Percentiles rank a stretch among this genome's conserved stretches.
Conservation (phyloP, 495 filamentous ascomycete genomes). For the Penicillium antarcticum region DNA sequence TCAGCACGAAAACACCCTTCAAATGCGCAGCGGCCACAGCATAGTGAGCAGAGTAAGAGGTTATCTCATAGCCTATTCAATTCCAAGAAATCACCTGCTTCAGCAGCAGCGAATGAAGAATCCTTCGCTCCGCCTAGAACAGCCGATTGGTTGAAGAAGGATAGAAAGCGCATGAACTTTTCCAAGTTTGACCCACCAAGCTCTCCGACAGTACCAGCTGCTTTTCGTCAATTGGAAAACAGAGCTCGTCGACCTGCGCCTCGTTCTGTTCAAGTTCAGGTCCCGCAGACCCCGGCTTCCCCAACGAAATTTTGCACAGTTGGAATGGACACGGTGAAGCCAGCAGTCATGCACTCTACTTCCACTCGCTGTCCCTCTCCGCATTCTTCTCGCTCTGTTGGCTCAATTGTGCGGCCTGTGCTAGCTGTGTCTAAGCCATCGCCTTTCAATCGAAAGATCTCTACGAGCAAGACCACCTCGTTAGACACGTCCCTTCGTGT, state of each 20-base stretch:
- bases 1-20: background rate
- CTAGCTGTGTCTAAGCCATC: background rate
- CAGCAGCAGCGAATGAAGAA: background rate
- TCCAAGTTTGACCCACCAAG: slow-evolving; percentile 37
- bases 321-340: background rate
- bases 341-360: background rate
- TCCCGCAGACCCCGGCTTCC: slow-evolving; percentile 1
- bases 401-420: background rate
- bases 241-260: slow-evolving; percentile 5
- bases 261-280: background rate
- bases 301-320: background rate
- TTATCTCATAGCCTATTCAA: slow-evolving; percentile 1
- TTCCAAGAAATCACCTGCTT: background rate
- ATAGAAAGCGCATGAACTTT: slow-evolving; percentile 31
- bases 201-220: slow-evolving; percentile 33
- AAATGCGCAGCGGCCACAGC: background rate
- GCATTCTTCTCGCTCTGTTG: background rate
- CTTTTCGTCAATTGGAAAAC: slow-evolving; percentile 15
- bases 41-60: background rate
- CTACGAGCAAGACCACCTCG: background rate
- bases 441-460: background rate
- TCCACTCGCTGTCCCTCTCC: background rate
- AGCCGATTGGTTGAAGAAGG: slow-evolving; percentile 39
- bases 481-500: slow-evolving; percentile 29
- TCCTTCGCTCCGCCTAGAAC: slow-evolving; percentile 4